A percentile compares a stretch with the other conserved stretches of the same genome.
Conservation (phyloP, 2,329 filamentous ascomycete species). For the Verticillium klebahnii region DNA sequence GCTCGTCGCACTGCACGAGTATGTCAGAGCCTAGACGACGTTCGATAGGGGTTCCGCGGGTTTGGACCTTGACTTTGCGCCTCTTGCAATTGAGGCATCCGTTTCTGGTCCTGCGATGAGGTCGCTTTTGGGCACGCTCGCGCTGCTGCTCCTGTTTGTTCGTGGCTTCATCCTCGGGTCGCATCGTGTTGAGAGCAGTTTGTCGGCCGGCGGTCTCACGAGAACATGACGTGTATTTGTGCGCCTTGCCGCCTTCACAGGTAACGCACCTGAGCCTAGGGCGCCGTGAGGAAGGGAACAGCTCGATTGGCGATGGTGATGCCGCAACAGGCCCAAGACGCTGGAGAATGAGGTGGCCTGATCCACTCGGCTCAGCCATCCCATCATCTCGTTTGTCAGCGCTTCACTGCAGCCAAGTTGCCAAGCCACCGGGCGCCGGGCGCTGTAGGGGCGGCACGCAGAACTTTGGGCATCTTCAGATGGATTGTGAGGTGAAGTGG, state of each 20-base stretch:
- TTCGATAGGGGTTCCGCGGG: not conserved
- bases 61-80: conserved; percentile 23
- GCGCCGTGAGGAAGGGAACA: too few relatives aligned
- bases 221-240: not conserved
- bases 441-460: too few relatives aligned
- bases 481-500: not conserved
- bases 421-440: not conserved
- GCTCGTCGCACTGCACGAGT: conserved; percentile 23
- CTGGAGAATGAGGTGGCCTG: not conserved
- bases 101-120: conserved; percentile 13
- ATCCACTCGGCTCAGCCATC: not conserved
- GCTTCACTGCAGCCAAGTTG: not conserved
- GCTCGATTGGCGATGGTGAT: not conserved
- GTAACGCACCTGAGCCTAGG: too few relatives aligned
- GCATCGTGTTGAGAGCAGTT: not conserved
- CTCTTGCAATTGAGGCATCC: conserved; percentile 26
- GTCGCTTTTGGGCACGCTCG: not conserved
- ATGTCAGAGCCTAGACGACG: not conserved
- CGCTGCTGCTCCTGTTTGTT: not conserved
- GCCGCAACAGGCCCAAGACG: not conserved
- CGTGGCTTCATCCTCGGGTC: not conserved
- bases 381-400: not conserved
- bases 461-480: not conserved
- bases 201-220: not conserved
- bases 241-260: too few relatives aligned